A percentile compares a stretch with the other conserved stretches of the same genome.
Evolutionary conservation across 495 filamentous ascomycete species (phyloP).

Genomic region (Neurospora discreta): DNA sequence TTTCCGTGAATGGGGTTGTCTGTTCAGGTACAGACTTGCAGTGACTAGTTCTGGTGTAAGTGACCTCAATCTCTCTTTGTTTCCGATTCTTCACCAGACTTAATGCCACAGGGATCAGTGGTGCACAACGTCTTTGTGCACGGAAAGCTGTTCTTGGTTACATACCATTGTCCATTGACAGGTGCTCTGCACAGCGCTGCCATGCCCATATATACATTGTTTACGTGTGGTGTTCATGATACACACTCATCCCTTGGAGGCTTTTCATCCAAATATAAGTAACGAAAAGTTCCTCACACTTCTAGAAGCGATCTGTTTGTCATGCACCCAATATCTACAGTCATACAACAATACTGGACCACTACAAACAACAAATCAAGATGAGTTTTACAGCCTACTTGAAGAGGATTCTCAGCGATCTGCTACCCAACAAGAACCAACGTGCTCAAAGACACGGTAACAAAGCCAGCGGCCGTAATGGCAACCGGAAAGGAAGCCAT

Average conservation of each 20-base stretch:
- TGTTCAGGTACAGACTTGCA: neutral
- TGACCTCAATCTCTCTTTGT: neutral
- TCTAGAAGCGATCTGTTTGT: neutral
- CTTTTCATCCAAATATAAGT: neutral
- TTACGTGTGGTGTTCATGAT: neutral
- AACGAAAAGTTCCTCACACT: neutral
- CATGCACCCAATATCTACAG: neutral
- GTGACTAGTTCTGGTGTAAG: neutral
- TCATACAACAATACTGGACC: neutral
- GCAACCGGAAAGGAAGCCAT: neutral
- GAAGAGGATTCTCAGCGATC: neutral
- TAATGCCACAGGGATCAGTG: neutral
- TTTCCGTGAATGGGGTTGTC: neutral
- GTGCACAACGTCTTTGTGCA: neutral
- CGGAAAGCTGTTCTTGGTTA: neutral
- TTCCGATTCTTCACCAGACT: neutral
- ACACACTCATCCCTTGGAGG: neutral
- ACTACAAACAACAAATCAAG: neutral
- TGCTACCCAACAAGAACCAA: neutral
- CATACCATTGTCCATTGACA: neutral
- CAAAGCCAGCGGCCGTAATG: neutral
- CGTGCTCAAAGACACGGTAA: neutral
- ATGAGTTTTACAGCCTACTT: neutral
- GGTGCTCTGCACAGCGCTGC: neutral
- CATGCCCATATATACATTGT: neutral